Conservation (phyloP, 495 filamentous ascomycete species). For the Rhizodiscina lignyota region DNA sequence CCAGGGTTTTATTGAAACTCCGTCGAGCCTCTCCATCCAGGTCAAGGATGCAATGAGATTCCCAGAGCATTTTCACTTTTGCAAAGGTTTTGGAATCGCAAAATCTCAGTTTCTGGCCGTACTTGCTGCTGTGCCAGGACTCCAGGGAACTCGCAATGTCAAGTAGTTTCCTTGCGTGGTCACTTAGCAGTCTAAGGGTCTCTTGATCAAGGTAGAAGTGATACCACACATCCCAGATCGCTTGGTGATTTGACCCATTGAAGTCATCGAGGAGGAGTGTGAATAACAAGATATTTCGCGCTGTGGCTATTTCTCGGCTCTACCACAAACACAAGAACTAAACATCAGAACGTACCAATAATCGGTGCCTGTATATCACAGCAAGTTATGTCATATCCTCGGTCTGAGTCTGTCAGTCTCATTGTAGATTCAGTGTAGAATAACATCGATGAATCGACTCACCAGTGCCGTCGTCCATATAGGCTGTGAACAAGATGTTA, state of each 20-base stretch:
- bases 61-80: conserved; percentile 19
- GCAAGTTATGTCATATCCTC: conserved; percentile 30
- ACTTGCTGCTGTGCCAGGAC: conserved; percentile 14
- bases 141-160: conserved; percentile 14
- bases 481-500: conserved; percentile 10
- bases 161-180: conserved; percentile 25
- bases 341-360: conserved; percentile 24
- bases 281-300: conserved; percentile 34
- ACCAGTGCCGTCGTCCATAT: conserved; percentile 1
- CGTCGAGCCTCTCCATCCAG: conserved; percentile 2
- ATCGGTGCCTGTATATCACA: conserved; percentile 31
- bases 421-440: no score
- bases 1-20: conserved; percentile 7
- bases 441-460: no score
- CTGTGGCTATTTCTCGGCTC: conserved; percentile 12
- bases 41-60: conserved; percentile 10
- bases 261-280: conserved; percentile 26
- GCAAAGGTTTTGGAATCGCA: conserved; percentile 15
- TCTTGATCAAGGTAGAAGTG: conserved; percentile 27
- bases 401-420: no score
- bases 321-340: no score
- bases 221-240: conserved; percentile 40
- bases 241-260: conserved; percentile 5
- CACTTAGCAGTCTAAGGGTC: conserved; percentile 18
- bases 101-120: conserved; percentile 15